Conservation (phyloP, 768 basidiomycete species). For the Kondoa subrosea region DNA sequence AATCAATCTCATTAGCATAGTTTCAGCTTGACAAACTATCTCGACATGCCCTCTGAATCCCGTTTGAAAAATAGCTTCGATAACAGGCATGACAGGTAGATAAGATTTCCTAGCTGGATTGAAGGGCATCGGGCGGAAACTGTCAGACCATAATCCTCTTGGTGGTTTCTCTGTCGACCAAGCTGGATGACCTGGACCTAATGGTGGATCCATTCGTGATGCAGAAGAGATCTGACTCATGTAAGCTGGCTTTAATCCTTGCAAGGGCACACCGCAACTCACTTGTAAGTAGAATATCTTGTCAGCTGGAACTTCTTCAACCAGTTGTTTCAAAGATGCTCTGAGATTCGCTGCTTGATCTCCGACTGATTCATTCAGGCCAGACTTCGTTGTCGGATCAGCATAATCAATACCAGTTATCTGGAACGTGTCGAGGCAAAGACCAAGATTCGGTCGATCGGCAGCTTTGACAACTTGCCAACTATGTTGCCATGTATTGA, state of each 20-base stretch:
- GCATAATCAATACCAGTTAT: slow-evolving; percentile 25
- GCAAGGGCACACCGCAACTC: not conserved
- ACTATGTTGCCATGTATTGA: slow-evolving; percentile 21
- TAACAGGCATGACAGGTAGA: slow-evolving; percentile 21
- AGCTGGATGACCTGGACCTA: slow-evolving; percentile 19
- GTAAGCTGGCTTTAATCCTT: not conserved
- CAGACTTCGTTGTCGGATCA: slow-evolving; percentile 21
- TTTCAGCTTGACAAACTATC: not conserved
- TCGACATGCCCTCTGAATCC: slow-evolving; percentile 20
- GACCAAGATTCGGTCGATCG: slow-evolving; percentile 25
- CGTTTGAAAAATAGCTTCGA: slow-evolving; percentile 21
- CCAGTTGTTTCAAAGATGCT: slow-evolving; percentile 18
- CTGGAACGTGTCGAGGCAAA: slow-evolving; percentile 28
- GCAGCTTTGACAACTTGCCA: slow-evolving; percentile 25
- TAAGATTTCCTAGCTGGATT: slow-evolving; percentile 17
- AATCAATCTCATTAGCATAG: not conserved
- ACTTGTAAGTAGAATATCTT: slow-evolving; percentile 28
- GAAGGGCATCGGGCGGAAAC: slow-evolving; percentile 22
- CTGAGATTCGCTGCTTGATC: slow-evolving; percentile 19
- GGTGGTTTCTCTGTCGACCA: slow-evolving; percentile 16
- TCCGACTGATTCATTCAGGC: slow-evolving; percentile 18
- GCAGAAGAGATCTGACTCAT: slow-evolving; percentile 25
- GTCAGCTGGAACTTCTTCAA: slow-evolving; percentile 16
- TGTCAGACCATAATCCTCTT: slow-evolving; percentile 22
- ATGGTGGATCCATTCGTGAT: slow-evolving; percentile 15